Conservation (phyloP, 768 basidiomycete genomes). For the Pisolithus albus region DNA sequence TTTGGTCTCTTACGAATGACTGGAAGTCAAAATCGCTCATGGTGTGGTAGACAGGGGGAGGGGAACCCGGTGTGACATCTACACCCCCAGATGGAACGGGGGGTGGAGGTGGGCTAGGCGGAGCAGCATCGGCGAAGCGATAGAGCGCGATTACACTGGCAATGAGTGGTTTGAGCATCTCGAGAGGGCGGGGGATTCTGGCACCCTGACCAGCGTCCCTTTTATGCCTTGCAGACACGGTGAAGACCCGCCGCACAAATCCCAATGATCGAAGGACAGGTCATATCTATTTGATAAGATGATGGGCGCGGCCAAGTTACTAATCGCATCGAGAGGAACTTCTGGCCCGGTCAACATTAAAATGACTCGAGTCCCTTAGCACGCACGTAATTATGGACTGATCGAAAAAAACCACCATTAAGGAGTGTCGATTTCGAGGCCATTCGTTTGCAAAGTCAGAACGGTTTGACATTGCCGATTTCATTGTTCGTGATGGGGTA, state of each 20-base stretch:
- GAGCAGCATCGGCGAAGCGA: background rate
- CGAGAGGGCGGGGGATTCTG: background rate
- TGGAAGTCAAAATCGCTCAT: constrained; percentile 44
- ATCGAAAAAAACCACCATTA: too few relatives aligned
- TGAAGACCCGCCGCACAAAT: background rate
- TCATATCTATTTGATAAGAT: too few relatives aligned
- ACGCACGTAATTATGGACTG: too few relatives aligned
- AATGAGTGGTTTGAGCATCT: background rate
- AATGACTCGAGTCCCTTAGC: too few relatives aligned
- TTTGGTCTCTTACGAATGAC: constrained; percentile 31
- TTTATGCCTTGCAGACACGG: background rate
- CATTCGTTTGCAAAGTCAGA: too few relatives aligned
- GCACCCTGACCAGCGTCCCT: too few relatives aligned
- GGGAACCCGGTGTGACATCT: constrained; percentile 13
- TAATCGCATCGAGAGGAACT: too few relatives aligned
- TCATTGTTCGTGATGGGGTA: too few relatives aligned
- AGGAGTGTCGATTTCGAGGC: too few relatives aligned
- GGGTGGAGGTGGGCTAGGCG: background rate
- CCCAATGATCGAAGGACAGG: background rate
- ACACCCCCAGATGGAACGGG: constrained; percentile 18
- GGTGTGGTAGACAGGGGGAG: constrained; percentile 28
- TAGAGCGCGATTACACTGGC: background rate
- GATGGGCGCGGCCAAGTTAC: too few relatives aligned
- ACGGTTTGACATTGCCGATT: too few relatives aligned
- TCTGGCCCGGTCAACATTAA: too few relatives aligned